Conservation (phyloP, 2,329 filamentous ascomycete genomes). For the Xenoacremonium recifei region DNA sequence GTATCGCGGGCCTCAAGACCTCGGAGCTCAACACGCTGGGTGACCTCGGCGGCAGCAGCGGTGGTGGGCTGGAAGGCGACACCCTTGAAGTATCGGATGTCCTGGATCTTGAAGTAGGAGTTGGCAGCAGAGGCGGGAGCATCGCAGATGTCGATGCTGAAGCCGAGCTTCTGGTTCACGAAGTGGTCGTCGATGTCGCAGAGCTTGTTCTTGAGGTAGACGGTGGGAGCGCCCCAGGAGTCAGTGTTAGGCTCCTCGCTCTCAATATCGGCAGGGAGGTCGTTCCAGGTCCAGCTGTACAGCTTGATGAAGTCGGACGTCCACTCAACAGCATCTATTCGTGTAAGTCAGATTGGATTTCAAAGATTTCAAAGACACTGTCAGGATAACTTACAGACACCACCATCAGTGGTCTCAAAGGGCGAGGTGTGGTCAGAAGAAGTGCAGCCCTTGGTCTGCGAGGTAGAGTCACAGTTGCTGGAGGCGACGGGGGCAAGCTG, state of each 20-base stretch:
- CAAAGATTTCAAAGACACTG: constrained; percentile 45
- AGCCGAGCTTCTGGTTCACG: constrained; percentile 66
- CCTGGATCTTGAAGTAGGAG: constrained; percentile 46
- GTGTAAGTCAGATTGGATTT: constrained; percentile 7
- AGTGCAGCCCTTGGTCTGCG: constrained; percentile 41
- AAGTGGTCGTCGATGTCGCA: constrained; percentile 68
- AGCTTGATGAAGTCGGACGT: constrained; percentile 40
- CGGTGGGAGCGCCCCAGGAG: constrained; percentile 63
- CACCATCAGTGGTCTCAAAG: constrained; percentile 37
- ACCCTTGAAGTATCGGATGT: constrained; percentile 33
- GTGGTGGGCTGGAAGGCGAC: constrained; percentile 14
- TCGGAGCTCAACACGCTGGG: too few relatives aligned
- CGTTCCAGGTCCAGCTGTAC: constrained; percentile 36
- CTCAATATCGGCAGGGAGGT: constrained; percentile 33
- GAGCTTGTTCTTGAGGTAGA: constrained; percentile 52
- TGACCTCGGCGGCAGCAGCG: too few relatives aligned
- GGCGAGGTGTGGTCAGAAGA: constrained; percentile 37
- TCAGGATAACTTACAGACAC: constrained; percentile 40
- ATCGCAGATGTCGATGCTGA: constrained; percentile 70
- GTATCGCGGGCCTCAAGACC: too few relatives aligned
- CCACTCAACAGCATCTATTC: constrained; percentile 41
- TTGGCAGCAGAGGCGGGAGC: constrained; percentile 33
- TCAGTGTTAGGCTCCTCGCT: constrained; percentile 55
- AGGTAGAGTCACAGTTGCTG: constrained; percentile 41
- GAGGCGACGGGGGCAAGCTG: constrained; percentile 33